Percentiles rank a stretch among this genome's conserved stretches.
Evolutionary conservation across 139 green algal species (phyloP).

Genomic region (Mesostigma viride): DNA sequence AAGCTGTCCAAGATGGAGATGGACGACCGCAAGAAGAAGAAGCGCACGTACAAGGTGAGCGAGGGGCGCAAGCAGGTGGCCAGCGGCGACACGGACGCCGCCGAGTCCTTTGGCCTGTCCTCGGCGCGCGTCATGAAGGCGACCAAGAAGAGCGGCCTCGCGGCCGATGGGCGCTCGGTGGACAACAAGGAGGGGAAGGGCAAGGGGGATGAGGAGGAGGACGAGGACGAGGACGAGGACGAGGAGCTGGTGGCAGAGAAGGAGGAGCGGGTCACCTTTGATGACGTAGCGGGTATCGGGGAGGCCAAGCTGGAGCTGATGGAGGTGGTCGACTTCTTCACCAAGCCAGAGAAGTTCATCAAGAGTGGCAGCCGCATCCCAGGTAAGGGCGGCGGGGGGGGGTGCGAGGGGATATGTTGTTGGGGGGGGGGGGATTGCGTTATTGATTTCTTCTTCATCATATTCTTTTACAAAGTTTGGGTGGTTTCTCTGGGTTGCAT

Average conservation of each 20-base stretch:
- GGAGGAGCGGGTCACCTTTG: constrained; percentile 21
- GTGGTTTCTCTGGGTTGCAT: no score
- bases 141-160: background rate
- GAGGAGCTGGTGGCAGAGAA: constrained; percentile 12
- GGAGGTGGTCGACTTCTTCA: constrained; percentile 31
- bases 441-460: background rate
- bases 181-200: background rate
- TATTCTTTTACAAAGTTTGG: no score
- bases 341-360: constrained; percentile 20
- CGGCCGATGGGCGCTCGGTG: background rate
- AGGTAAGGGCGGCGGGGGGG: background rate
- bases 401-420: no score
- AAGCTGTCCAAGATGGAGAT: constrained; percentile 2
- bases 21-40: background rate
- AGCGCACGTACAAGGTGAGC: constrained; percentile 7
- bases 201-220: background rate
- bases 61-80: background rate
- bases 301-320: constrained; percentile 29
- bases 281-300: constrained; percentile 31
- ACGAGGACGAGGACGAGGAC: constrained; percentile 7
- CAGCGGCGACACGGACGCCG: background rate
- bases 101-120: background rate
- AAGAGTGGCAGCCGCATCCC: background rate
- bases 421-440: no score
- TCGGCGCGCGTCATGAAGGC: background rate